Conservation (phyloP, 805 yeast genomes). For the Yarrowia porcina region DNA sequence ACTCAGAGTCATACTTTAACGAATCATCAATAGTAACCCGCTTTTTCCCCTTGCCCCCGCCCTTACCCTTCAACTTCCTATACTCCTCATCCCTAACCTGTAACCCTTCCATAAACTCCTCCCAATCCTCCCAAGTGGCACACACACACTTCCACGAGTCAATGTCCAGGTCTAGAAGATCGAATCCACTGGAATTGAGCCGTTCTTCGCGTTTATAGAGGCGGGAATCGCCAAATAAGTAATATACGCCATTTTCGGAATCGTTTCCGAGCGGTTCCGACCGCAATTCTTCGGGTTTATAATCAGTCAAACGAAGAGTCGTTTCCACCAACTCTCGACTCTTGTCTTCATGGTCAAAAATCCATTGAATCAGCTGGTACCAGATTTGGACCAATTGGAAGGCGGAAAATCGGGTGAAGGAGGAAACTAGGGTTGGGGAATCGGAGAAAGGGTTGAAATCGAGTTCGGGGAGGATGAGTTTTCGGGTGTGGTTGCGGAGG, state of each 20-base stretch:
- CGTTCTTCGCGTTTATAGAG: slow-evolving; percentile 33
- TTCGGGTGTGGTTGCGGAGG: not conserved
- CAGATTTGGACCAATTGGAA: slow-evolving; percentile 22
- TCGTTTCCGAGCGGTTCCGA: slow-evolving; percentile 7
- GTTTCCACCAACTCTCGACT: not conserved
- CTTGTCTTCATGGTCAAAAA: slow-evolving; percentile 27
- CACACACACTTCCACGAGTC: slow-evolving; percentile 20
- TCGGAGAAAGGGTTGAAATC: slow-evolving; percentile 11
- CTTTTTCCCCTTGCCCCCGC: not conserved
- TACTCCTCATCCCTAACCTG: not conserved
- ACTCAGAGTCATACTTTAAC: slow-evolving; percentile 22
- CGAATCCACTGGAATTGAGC: slow-evolving; percentile 28
- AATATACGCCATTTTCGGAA: slow-evolving; percentile 29
- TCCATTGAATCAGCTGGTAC: slow-evolving; percentile 30
- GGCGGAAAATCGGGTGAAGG: not conserved
- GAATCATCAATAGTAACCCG: slow-evolving; percentile 27
- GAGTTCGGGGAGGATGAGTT: not conserved
- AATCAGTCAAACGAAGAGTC: not conserved
- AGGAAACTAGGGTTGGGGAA: not conserved
- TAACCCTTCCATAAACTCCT: not conserved
- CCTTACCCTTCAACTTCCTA: not conserved
- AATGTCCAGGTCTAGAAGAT: not conserved
- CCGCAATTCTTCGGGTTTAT: not conserved
- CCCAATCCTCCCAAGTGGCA: slow-evolving; percentile 2
- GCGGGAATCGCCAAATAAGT: slow-evolving; percentile 40